These are phyloP conservation scores for Oryza coarctata DNA, from an alignment of 176 grass and related monocot species.

Conservation along the genomic window DNA sequence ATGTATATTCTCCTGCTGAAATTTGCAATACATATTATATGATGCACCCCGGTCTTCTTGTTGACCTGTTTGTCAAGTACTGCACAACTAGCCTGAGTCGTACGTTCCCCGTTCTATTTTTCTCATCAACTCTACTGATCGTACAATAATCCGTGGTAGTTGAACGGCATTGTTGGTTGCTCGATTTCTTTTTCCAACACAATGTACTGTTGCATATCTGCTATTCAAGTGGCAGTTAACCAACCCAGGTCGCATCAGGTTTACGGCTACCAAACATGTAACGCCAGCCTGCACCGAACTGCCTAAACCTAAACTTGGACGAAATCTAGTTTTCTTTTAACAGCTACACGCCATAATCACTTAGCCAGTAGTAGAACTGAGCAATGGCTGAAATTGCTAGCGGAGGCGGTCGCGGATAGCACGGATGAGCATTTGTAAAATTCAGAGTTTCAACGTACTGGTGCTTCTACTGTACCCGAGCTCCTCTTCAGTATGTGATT, in stretches of 20 bases:
- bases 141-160: neutral
- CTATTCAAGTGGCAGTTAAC: constrained; percentile 9
- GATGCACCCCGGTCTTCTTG: neutral
- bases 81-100: neutral
- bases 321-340: constrained; percentile 1
- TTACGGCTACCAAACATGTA: constrained; percentile 34
- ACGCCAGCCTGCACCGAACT: constrained; percentile 32
- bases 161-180: neutral
- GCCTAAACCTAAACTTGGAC: neutral
- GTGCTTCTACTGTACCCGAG: neutral
- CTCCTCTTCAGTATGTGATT: neutral
- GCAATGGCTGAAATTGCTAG: too few relatives aligned
- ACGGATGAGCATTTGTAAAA: neutral
- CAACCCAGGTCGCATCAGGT: neutral
- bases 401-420: too few relatives aligned
- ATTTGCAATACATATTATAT: neutral
- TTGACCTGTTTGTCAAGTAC: neutral
- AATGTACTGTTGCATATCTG: neutral
- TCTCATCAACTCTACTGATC: neutral
- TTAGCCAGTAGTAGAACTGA: constrained; percentile 16
- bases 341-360: constrained; percentile 15
- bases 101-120: neutral
- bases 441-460: neutral
- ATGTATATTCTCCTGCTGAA: neutral
- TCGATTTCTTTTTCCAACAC: neutral